Evolutionary conservation across 257 asterid species (phyloP).

Genomic region (Scutellaria barbata): DNA sequence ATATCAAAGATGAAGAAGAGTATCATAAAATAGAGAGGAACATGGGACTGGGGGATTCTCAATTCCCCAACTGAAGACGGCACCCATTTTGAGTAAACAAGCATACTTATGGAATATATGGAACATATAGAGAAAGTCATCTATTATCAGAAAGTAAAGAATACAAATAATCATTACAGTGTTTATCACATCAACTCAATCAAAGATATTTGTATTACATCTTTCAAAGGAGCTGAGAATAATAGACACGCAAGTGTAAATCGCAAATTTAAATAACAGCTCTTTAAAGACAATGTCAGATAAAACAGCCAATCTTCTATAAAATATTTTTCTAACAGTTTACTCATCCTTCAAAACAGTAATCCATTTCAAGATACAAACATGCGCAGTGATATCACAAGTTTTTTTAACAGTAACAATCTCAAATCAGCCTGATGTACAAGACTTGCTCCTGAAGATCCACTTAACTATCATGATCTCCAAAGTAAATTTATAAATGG

Average conservation of each 20-base stretch:
- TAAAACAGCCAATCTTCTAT: constrained; percentile 27
- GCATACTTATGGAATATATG: not conserved
- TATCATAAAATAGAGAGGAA: not conserved
- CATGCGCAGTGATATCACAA: not conserved
- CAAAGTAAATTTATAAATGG: constrained; percentile 2
- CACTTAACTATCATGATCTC: too few species aligned
- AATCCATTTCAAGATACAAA: not conserved
- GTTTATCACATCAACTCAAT: constrained; percentile 6
- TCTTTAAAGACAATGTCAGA: constrained; percentile 22
- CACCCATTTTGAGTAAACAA: not conserved
- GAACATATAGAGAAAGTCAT: not conserved
- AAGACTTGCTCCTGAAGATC: too few species aligned
- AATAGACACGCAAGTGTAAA: constrained; percentile 4
- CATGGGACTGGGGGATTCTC: not conserved
- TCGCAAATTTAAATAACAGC: not conserved
- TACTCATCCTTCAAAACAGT: constrained; percentile 11
- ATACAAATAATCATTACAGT: not conserved
- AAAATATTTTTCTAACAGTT: not conserved
- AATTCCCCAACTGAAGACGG: not conserved
- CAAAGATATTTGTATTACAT: not conserved
- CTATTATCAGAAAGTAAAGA: not conserved
- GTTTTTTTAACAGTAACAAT: not conserved
- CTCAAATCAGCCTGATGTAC: not conserved
- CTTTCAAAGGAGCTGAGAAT: constrained; percentile 21
- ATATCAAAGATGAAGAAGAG: not conserved